A percentile compares a stretch with the other conserved stretches of the same genome.
Conservation (phyloP, 2,329 filamentous ascomycete species). For the Esteya vermicola region DNA sequence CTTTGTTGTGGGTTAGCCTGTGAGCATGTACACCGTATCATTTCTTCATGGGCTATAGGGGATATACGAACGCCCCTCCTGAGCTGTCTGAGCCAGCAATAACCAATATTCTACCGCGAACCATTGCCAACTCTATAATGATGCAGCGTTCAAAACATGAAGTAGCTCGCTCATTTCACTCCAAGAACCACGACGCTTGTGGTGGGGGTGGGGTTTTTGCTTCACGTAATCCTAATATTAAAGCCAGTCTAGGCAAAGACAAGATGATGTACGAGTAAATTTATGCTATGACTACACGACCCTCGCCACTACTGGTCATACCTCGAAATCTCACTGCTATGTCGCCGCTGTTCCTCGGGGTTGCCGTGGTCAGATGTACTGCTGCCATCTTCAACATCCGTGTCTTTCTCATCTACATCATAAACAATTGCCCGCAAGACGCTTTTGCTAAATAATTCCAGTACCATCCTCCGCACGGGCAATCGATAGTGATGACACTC, state of each 20-base stretch:
- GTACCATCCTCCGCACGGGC: conserved; percentile 73
- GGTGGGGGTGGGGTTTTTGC: background rate
- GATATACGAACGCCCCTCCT: conserved; percentile 57
- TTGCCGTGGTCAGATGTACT: conserved; percentile 15
- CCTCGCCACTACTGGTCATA: too few species aligned
- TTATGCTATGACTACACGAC: too few species aligned
- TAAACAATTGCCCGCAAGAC: conserved; percentile 77
- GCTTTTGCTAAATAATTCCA: conserved; percentile 87
- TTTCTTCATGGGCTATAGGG: background rate
- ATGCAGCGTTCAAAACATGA: too few species aligned
- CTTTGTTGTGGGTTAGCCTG: conserved; percentile 27
- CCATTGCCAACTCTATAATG: too few species aligned
- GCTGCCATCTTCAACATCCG: background rate
- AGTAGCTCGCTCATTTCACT: too few species aligned
- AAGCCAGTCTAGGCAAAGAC: background rate
- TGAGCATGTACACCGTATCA: background rate
- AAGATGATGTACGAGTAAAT: too few species aligned
- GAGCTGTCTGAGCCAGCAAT: conserved; percentile 86
- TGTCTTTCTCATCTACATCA: conserved; percentile 33
- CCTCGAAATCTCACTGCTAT: too few species aligned
- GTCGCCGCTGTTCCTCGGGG: too few species aligned
- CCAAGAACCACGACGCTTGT: too few species aligned
- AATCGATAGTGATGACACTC: conserved; percentile 84
- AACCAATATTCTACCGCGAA: conserved; percentile 47
- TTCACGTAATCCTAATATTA: too few species aligned